Evolutionary conservation across 2,329 filamentous ascomycete genomes (phyloP), one percentile per base, ranked within the genome.

Genomic region (Leptographium radiaticola): DNA sequence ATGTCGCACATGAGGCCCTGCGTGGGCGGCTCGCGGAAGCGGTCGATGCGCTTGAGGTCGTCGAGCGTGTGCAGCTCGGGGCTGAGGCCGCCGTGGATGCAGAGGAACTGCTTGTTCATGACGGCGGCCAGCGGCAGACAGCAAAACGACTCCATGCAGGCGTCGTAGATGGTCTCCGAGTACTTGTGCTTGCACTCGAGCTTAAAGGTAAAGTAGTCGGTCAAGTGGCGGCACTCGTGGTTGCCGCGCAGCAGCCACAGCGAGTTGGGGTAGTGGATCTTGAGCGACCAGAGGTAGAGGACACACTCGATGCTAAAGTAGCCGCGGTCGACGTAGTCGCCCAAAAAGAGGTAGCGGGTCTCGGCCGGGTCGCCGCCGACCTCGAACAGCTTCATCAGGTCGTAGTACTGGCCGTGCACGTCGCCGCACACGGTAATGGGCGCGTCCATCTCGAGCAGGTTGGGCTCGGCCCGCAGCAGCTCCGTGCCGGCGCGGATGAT

Each of bases 251-350:
- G 81, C 62, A 98, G 78, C 93, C 93, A 98, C 55, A 98, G 82
- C 20, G 89, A 91, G 70, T 97, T 89, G 53, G 93, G 93, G 67
- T 97, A 98, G 81, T 95, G 95, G 67, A 98, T 97, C 80, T 98
- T 98, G 68, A 98, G 77, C 38, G 86, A 86, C 93, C 93, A 98
- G 31, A 98, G 81, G 70, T 98, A 98, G 49, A 98, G 78, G 57
- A 98, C 93, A 68, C 93, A 98, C 79, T 98, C 93, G 66, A 98
- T 97, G 69, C 90, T 96, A 71, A 97, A 98, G 73, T 98, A 98
- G 53, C 93, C 93, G 68, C 93, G 81, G 68, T 98, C 93, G 60
- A 98, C 93, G 67, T 98, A 98, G 71, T 98, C 93, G 57, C 93
- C 93, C 59, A 98, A 75, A 72, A 98, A 98, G 56, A 98, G 81